Evolutionary conservation across 208 protist genomes (phyloP).

Genomic region (Blechomonas ayalai): DNA sequence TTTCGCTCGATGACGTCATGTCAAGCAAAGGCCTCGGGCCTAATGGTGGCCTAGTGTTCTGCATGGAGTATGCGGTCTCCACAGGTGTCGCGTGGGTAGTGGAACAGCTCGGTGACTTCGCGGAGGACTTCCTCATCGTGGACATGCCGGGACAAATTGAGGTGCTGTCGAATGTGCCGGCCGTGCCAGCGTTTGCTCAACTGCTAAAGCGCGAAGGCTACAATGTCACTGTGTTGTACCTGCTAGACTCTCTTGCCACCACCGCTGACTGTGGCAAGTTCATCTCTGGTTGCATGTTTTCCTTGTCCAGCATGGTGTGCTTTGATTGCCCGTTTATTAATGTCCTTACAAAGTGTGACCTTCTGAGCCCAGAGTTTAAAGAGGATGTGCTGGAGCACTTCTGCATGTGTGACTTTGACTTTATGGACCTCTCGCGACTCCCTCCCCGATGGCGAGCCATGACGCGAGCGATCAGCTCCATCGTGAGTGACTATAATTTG

Average conservation of each 20-base stretch:
- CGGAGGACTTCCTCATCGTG: conserved; percentile 96
- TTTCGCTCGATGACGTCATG: conserved; percentile 92
- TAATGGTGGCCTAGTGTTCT: conserved; percentile 98
- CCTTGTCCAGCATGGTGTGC: conserved; percentile 86
- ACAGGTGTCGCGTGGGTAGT: conserved; percentile 91
- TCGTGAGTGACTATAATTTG: conserved; percentile 77
- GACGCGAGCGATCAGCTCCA: conserved; percentile 47
- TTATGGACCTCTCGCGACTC: conserved; percentile 64
- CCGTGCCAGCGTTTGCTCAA: conserved; percentile 82
- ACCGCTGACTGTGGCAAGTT: conserved; percentile 87
- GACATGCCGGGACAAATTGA: conserved; percentile 99
- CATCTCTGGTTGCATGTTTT: conserved; percentile 85
- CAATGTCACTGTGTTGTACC: conserved; percentile 76
- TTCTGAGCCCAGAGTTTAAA: conserved; percentile 63
- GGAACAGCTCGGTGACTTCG: conserved; percentile 91
- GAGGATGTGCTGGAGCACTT: conserved; percentile 76
- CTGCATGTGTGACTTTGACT: conserved; percentile 86
- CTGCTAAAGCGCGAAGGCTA: conserved; percentile 81
- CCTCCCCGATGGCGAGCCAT: conserved; percentile 57
- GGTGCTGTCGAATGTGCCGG: conserved; percentile 95
- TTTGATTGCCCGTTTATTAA: conserved; percentile 91
- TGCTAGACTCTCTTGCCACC: conserved; percentile 78
- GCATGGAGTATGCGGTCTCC: conserved; percentile 97
- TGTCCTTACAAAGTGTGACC: conserved; percentile 87
- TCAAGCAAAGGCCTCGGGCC: conserved; percentile 93